Conservation (phyloP, 768 basidiomycete species). For the Lactarius pseudohatsudake region DNA sequence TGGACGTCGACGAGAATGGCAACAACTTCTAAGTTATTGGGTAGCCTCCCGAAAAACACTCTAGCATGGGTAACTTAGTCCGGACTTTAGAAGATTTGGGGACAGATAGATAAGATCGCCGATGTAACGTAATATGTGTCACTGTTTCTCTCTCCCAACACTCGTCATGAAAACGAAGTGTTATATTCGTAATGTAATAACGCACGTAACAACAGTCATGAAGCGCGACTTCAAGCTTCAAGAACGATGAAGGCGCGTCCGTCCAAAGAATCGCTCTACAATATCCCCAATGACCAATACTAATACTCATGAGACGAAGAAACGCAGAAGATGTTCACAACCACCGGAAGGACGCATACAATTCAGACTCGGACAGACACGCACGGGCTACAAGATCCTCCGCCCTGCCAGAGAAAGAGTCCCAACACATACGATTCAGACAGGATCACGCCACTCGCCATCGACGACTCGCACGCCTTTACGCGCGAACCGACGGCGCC, state of each 20-base stretch:
- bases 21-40: too few relatives aligned
- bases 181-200: not conserved
- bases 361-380: not conserved
- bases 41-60: too few relatives aligned
- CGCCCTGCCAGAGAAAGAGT: not conserved
- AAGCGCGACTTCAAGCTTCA: not conserved
- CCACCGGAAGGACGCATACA: not conserved
- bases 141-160: not conserved
- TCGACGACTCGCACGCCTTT: constrained; percentile 66
- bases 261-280: not conserved
- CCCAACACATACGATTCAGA: not conserved
- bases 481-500: constrained; percentile 61
- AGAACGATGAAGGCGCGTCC: not conserved
- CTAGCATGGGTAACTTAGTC: too few relatives aligned
- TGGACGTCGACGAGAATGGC: too few relatives aligned
- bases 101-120: too few relatives aligned
- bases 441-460: constrained; percentile 59
- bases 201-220: not conserved
- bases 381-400: not conserved
- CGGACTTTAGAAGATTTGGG: too few relatives aligned
- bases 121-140: not conserved
- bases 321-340: not conserved
- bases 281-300: not conserved
- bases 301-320: not conserved
- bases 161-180: not conserved